Conservation (phyloP, 2,329 filamentous ascomycete genomes). For the Ophiostoma tasmaniense region DNA sequence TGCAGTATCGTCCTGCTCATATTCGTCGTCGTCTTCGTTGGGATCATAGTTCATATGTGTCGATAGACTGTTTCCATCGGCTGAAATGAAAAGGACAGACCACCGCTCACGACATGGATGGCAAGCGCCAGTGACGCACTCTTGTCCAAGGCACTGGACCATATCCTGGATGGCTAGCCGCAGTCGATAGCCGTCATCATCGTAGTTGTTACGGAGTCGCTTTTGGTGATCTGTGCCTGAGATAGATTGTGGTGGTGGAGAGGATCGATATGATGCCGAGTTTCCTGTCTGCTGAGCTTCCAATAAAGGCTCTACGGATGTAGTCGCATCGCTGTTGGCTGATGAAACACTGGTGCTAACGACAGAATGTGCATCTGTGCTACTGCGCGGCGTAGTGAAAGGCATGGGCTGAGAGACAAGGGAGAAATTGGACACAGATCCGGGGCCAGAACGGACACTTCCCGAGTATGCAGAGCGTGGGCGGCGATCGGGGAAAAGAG, state of each 20-base stretch:
- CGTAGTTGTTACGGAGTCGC: slow-evolving; percentile 39
- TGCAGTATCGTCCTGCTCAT: slow-evolving; percentile 49
- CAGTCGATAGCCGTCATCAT: slow-evolving; percentile 57
- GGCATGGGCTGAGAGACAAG: slow-evolving; percentile 59
- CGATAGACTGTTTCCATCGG: slow-evolving; percentile 61
- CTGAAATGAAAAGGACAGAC: slow-evolving; percentile 71
- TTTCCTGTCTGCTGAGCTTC: slow-evolving; percentile 45
- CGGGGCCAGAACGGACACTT: slow-evolving; percentile 58
- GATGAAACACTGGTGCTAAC: slow-evolving; percentile 66
- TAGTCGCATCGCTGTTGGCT: slow-evolving; percentile 60
- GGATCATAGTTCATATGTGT: slow-evolving; percentile 65
- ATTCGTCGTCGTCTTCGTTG: slow-evolving; percentile 50
- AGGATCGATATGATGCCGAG: slow-evolving; percentile 44
- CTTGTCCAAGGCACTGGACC: slow-evolving; percentile 54
- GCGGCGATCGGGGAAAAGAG: slow-evolving; percentile 68
- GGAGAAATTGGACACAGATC: slow-evolving; percentile 59
- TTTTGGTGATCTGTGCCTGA: slow-evolving; percentile 34
- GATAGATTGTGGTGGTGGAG: slow-evolving; percentile 34
- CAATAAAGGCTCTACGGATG: slow-evolving; percentile 54
- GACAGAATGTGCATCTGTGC: slow-evolving; percentile 59
- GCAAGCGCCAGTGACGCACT: slow-evolving; percentile 57
- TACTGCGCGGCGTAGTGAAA: slow-evolving; percentile 47
- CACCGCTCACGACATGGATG: slow-evolving; percentile 78
- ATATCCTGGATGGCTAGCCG: slow-evolving; percentile 63
- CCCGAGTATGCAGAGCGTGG: slow-evolving; percentile 54